phyloP scores from a whole-genome alignment of 1,139 yeast species.

The Diutina siamensis region DNA sequence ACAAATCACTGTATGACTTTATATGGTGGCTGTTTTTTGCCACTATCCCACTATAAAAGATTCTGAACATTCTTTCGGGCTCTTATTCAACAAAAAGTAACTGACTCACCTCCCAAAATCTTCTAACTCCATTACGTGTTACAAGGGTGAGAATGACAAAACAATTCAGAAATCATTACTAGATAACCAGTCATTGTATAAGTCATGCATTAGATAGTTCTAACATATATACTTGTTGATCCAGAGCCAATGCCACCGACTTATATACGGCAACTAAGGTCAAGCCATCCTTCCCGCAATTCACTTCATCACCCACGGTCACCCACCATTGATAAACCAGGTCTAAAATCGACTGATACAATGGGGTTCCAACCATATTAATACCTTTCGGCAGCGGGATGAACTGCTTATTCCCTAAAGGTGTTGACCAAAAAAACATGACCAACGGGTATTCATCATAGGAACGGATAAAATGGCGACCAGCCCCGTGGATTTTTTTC shows the following conservation, averaged over 20 bases:
- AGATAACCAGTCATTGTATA: background rate
- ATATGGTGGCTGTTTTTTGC: no score
- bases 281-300: background rate
- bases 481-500: background rate
- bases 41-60: no score
- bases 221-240: constrained; percentile 2
- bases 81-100: no score
- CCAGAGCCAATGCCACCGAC: background rate
- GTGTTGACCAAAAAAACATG: background rate
- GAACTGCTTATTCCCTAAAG: background rate
- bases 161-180: background rate
- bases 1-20: no score
- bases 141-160: background rate
- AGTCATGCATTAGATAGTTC: constrained; percentile 5
- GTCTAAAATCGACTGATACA: background rate
- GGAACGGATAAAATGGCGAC: background rate
- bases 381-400: background rate
- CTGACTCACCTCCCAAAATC: no score
- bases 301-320: background rate
- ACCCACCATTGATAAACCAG: background rate
- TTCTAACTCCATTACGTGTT: no score
- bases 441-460: constrained; percentile 1
- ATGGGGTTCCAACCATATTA: background rate
- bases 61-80: no score
- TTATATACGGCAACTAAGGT: background rate